Base-by-base conservation (phyloP, 352 stramenopile genomes). In the Phytophthora boehmeriae region DNA sequence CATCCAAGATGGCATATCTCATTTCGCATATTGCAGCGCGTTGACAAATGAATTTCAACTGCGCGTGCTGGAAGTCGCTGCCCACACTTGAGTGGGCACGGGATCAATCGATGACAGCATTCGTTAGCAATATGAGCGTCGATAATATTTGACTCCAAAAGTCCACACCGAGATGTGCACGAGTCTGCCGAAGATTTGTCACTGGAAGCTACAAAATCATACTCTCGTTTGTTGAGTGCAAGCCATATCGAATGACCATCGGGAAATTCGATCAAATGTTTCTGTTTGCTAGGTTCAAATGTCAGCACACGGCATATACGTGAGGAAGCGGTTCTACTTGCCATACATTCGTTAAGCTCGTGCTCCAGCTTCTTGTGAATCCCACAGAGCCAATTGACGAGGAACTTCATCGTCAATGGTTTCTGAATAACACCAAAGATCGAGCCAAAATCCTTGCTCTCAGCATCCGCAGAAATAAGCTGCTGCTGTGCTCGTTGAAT, bases 1-100 rank as follows among this genome's bases (percentile, higher is more conserved):
- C 86, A 94, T 16, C 81, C 81, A 19, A 93, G 80, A 5, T 76
- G 70, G 28, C 86, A 93, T 16, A 27, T 23, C 4, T 57, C 38
- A 22, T 92, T 90, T 20, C 86, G 86, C 23, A 83, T 68, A 28
- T 78, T 88, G 61, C 86, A 94, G 4, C 78, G 75, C 52, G 78
- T 83, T 19, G 56, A 50, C n/a, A 85, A 35, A 46, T 94, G 86
- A 23, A 52, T 23, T 0, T 70, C 45, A 6, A 90, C 34, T 2
- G 51, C 55, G n/a, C 80, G 59, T 0, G 59, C 64, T 9, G 73
- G 59, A n/a, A 92, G 58, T 11, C 71, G 72, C 59, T 93, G 83
- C 1, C 81, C 80, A 47, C 86, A 94, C 2, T 59, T 67, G 0
- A 92, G 56, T n/a, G 83, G 86, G 54, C 86, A 94, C 10, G 66